phyloP scores from a whole-genome alignment of 257 asterid genomes.

The Forsythia suspensa region DNA sequence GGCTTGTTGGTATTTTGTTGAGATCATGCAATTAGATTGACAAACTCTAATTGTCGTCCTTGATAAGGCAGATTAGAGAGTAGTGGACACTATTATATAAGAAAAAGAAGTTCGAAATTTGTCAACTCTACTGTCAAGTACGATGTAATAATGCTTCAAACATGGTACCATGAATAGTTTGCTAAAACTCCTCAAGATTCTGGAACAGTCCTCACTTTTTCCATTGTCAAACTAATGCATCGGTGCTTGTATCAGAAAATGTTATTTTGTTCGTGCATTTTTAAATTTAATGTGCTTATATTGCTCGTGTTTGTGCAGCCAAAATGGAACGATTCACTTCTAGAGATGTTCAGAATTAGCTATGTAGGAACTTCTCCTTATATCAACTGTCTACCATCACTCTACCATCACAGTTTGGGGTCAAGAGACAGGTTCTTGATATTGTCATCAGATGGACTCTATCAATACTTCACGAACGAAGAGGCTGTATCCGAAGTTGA shows the following conservation, averaged over 20 bases:
- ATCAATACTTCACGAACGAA: slow-evolving; percentile 94
- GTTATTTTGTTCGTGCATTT: neutral
- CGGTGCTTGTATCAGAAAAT: neutral
- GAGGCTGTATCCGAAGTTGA: slow-evolving; percentile 94
- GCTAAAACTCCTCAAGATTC: neutral
- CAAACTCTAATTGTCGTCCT: slow-evolving; percentile 12
- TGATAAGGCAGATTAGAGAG: slow-evolving; percentile 11
- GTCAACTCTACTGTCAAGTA: too few species aligned
- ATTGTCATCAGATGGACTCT: slow-evolving; percentile 87
- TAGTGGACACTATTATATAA: too few species aligned
- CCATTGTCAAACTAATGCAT: neutral
- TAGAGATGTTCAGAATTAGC: slow-evolving; percentile 83
- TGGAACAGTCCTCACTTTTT: neutral
- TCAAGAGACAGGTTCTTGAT: slow-evolving; percentile 75
- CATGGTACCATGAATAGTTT: neutral
- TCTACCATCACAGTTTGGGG: slow-evolving; percentile 75
- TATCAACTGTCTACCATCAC: slow-evolving; percentile 72
- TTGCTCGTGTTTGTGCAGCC: slow-evolving; percentile 58
- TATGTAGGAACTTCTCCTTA: slow-evolving; percentile 69
- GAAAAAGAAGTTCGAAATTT: too few species aligned
- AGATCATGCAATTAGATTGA: slow-evolving; percentile 21
- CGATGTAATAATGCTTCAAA: neutral
- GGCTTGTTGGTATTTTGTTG: slow-evolving; percentile 29
- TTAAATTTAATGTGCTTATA: slow-evolving; percentile 7
- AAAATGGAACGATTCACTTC: slow-evolving; percentile 87